Conservation (phyloP, 2,329 filamentous ascomycete species). For the Stagonosporopsis vannaccii region DNA sequence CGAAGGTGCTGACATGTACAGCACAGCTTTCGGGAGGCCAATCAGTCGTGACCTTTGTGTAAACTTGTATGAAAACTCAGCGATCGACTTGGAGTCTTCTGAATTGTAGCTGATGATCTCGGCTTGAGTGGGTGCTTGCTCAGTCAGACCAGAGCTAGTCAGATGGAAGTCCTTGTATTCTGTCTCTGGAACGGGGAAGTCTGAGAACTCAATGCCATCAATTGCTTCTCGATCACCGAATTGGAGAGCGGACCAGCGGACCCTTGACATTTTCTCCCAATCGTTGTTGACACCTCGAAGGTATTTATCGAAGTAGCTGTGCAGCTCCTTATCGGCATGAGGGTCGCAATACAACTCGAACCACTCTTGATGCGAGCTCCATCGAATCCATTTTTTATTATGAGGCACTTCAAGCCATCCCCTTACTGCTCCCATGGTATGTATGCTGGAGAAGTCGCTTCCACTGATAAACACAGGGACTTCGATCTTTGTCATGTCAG, state of each 20-base stretch:
- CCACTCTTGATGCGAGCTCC: slow-evolving; percentile 31
- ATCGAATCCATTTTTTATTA: slow-evolving; percentile 33
- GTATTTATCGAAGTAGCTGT: slow-evolving; percentile 56
- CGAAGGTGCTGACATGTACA: slow-evolving; percentile 56
- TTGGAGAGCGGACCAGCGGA: slow-evolving; percentile 52
- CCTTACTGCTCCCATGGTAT: slow-evolving; percentile 30
- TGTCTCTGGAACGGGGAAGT: slow-evolving; percentile 28
- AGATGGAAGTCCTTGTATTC: slow-evolving; percentile 23
- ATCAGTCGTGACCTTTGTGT: slow-evolving; percentile 50
- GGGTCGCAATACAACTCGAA: slow-evolving; percentile 26
- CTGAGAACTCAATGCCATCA: slow-evolving; percentile 23
- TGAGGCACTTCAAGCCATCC: slow-evolving; percentile 25
- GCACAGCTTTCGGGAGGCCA: slow-evolving; percentile 56
- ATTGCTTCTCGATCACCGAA: slow-evolving; percentile 29
- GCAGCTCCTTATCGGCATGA: slow-evolving; percentile 23
- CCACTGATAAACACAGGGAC: slow-evolving; percentile 28
- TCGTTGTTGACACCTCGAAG: slow-evolving; percentile 54
- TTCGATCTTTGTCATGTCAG: slow-evolving; percentile 30
- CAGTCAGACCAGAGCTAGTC: slow-evolving; percentile 10
- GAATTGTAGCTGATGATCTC: slow-evolving; percentile 26
- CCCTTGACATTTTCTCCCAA: slow-evolving; percentile 56
- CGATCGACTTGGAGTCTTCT: slow-evolving; percentile 23
- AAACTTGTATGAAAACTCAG: slow-evolving; percentile 38
- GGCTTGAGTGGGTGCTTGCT: neutral
- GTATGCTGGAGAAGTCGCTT: slow-evolving; percentile 25